These are phyloP conservation scores for Pichia sp. DNA, from an alignment of 1,139 yeast genomes.

Conservation along the genomic window DNA sequence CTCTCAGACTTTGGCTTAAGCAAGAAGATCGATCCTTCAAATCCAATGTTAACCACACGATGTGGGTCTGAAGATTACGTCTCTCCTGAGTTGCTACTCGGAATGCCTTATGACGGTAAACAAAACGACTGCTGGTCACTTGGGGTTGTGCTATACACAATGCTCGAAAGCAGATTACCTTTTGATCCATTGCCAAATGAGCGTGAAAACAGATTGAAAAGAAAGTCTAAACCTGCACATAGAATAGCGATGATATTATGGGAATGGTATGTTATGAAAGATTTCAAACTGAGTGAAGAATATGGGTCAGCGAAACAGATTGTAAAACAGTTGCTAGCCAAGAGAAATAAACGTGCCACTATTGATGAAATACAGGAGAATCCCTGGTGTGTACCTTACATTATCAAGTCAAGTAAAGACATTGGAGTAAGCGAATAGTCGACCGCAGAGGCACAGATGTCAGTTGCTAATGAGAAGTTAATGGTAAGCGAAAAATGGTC, in stretches of 20 bases:
- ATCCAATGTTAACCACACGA: constrained; percentile 70
- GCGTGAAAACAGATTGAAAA: constrained; percentile 24
- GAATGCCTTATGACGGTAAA: constrained; percentile 83
- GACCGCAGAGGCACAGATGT: no score
- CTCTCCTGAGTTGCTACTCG: constrained; percentile 88
- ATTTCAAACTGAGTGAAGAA: constrained; percentile 24
- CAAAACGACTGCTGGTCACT: constrained; percentile 91
- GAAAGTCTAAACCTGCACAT: constrained; percentile 68
- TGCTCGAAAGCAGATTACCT: constrained; percentile 81
- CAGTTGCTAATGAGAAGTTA: no score
- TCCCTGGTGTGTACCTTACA: constrained; percentile 21
- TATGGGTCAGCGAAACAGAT: constrained; percentile 43
- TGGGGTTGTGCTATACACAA: constrained; percentile 81
- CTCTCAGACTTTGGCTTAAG: constrained; percentile 89
- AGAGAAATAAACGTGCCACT: constrained; percentile 47
- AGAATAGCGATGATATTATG: constrained; percentile 90
- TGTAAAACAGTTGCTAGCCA: constrained; percentile 50
- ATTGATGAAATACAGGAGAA: constrained; percentile 32
- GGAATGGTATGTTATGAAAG: constrained; percentile 62
- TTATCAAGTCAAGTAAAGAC: constrained; percentile 1
- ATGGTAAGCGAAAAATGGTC: background rate
- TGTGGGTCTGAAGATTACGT: constrained; percentile 97
- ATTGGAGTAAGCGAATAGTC: background rate
- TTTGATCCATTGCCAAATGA: constrained; percentile 66
- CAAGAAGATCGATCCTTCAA: constrained; percentile 52